Evolutionary conservation across 2,329 filamentous ascomycete species (phyloP).

Genomic region (Talaromyces albobiverticillius): DNA sequence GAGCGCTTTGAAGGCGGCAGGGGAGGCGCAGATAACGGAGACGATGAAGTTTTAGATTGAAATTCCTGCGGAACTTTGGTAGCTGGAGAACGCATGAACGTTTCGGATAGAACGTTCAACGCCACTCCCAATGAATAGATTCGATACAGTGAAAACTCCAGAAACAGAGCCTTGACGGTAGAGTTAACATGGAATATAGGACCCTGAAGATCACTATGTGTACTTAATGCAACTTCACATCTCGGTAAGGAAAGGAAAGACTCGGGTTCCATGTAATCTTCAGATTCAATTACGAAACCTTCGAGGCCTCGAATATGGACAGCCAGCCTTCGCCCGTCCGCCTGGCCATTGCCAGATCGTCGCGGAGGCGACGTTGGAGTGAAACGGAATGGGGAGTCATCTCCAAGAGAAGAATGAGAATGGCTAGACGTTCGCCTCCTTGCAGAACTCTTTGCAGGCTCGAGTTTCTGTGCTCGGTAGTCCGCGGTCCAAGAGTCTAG

Average conservation of each 20-base stretch:
- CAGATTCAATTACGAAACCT: conserved; percentile 83
- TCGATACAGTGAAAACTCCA: conserved; percentile 90
- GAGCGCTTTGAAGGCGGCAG: conserved; percentile 23
- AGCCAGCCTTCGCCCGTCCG: conserved; percentile 78
- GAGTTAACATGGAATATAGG: conserved; percentile 85
- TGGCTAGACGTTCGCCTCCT: conserved; percentile 74
- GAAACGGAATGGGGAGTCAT: conserved; percentile 59
- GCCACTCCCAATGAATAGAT: conserved; percentile 89
- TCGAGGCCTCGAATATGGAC: conserved; percentile 81
- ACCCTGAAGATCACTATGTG: conserved; percentile 80
- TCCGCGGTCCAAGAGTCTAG: conserved; percentile 84
- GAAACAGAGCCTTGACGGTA: conserved; percentile 70
- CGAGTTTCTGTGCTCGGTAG: conserved; percentile 77
- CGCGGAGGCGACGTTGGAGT: conserved; percentile 49
- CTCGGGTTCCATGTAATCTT: conserved; percentile 78
- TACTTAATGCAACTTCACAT: conserved; percentile 82
- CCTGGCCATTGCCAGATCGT: conserved; percentile 41
- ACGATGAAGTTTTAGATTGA: conserved; percentile 17
- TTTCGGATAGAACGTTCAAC: conserved; percentile 67
- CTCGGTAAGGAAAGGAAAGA: conserved; percentile 82
- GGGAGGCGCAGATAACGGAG: conserved; percentile 27
- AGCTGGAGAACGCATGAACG: conserved; percentile 49
- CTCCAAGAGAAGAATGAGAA: conserved; percentile 53
- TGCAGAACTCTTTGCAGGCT: conserved; percentile 48
- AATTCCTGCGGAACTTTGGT: conserved; percentile 15